Conservation (phyloP, 2,329 filamentous ascomycete species). For the Camptophora hylomeconis region DNA sequence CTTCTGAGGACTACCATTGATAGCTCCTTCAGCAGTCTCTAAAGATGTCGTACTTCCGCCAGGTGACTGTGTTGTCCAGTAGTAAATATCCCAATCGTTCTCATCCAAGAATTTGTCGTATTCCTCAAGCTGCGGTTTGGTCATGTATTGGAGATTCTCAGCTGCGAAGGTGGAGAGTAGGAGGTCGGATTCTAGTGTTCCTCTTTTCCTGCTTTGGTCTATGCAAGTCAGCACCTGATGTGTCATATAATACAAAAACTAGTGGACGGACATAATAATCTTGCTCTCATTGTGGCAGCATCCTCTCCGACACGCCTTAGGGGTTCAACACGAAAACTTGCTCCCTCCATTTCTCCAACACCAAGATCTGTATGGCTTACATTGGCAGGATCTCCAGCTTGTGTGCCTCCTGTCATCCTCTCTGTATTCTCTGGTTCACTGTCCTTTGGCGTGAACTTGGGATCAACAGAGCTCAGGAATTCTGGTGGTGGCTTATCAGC, state of each 20-base stretch:
- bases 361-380: constrained; percentile 50
- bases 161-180: constrained; percentile 92
- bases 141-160: constrained; percentile 62
- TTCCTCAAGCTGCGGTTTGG: constrained; percentile 56
- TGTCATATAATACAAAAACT: constrained; percentile 1
- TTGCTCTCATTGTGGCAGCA: constrained; percentile 70
- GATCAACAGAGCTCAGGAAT: constrained; percentile 43
- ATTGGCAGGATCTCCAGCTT: constrained; percentile 34
- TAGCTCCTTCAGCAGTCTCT: constrained; percentile 41
- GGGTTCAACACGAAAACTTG: constrained; percentile 80
- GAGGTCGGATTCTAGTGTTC: constrained; percentile 89
- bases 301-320: constrained; percentile 74
- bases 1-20: constrained; percentile 7
- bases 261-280: constrained; percentile 48
- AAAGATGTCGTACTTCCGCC: constrained; percentile 38
- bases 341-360: constrained; percentile 79
- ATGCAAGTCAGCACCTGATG: constrained; percentile 9
- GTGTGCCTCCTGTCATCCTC: constrained; percentile 52
- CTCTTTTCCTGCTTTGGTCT: constrained; percentile 96
- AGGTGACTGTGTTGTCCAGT: constrained; percentile 85
- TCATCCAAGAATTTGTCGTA: constrained; percentile 94
- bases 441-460: constrained; percentile 45
- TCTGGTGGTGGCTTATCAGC: constrained; percentile 46
- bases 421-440: constrained; percentile 49
- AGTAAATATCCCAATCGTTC: constrained; percentile 99